Evolutionary conservation across 441 rosid genomes (phyloP).

Genomic region (Arabidopsis hybrid): DNA sequence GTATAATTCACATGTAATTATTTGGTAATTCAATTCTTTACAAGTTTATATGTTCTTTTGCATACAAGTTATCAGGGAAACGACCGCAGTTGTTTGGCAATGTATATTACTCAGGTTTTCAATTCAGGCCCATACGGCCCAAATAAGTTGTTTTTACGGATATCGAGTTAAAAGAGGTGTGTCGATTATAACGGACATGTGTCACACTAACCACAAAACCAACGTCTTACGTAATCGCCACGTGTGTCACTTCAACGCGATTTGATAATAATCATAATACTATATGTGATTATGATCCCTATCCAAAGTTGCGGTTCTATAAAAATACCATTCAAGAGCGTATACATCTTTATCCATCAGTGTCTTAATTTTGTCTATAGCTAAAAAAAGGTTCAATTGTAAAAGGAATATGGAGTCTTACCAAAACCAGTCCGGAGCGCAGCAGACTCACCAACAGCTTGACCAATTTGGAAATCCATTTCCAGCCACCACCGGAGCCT

Average conservation of each 20-base stretch:
- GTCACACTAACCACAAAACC: not conserved
- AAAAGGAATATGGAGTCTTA: constrained; percentile 39
- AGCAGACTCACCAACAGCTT: constrained; percentile 32
- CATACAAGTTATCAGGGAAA: not conserved
- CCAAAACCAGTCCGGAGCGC: constrained; percentile 45
- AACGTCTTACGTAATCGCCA: constrained; percentile 20
- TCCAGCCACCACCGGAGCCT: constrained; percentile 30
- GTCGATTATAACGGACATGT: not conserved
- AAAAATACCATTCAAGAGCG: not conserved
- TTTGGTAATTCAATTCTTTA: too few relatives aligned
- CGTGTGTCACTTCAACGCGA: constrained; percentile 9
- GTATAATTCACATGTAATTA: too few relatives aligned
- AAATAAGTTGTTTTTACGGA: not conserved
- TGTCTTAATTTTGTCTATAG: not conserved
- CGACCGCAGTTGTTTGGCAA: not conserved
- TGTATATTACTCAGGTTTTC: not conserved
- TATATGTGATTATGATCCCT: not conserved
- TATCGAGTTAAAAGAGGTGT: not conserved
- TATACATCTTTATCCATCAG: not conserved
- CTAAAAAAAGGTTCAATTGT: not conserved
- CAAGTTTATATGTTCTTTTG: too few relatives aligned
- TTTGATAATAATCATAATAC: too few relatives aligned
- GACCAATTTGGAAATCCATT: constrained; percentile 44
- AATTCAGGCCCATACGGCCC: not conserved
- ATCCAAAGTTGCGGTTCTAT: not conserved